Percentiles rank a stretch among this genome's conserved stretches.
Conservation (phyloP, 2,329 filamentous ascomycete genomes). For the Orbilia quercus region DNA sequence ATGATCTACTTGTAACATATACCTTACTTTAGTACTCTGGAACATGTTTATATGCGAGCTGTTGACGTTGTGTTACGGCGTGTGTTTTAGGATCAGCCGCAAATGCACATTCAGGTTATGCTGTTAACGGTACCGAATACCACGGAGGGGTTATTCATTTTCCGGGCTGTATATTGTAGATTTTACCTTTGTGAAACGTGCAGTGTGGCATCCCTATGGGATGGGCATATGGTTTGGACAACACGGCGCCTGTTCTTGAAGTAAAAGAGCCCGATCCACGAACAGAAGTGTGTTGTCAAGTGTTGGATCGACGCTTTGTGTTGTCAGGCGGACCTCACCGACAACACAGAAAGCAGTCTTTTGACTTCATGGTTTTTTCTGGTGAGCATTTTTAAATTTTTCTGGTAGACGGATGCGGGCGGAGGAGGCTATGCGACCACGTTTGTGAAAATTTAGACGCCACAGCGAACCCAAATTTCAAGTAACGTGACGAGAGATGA, state of each 20-base stretch:
- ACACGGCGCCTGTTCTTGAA: slow-evolving; percentile 17
- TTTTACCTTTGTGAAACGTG: slow-evolving; percentile 18
- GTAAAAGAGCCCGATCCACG: too few relatives aligned
- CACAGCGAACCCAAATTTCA: slow-evolving; percentile 29
- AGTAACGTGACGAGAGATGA: slow-evolving; percentile 42
- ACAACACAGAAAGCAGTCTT: slow-evolving; percentile 38
- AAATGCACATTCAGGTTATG: neutral
- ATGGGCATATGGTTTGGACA: neutral
- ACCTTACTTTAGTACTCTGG: too few relatives aligned
- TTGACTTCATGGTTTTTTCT: slow-evolving; percentile 5
- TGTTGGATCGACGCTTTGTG: slow-evolving; percentile 46
- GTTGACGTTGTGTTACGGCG: neutral
- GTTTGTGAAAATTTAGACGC: slow-evolving; percentile 11
- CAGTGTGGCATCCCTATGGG: slow-evolving; percentile 12
- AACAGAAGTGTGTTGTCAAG: slow-evolving; percentile 27
- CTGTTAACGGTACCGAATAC: neutral
- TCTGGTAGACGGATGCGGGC: neutral
- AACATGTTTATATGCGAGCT: neutral
- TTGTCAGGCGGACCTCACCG: slow-evolving; percentile 26
- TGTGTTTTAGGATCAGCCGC: slow-evolving; percentile 1
- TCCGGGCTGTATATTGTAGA: neutral
- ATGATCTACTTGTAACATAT: neutral
- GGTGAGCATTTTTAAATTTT: neutral
- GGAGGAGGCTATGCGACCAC: slow-evolving; percentile 21
- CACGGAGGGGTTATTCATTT: neutral